Conservation (phyloP, 495 filamentous ascomycete genomes). For the Aspergillus affinis region DNA sequence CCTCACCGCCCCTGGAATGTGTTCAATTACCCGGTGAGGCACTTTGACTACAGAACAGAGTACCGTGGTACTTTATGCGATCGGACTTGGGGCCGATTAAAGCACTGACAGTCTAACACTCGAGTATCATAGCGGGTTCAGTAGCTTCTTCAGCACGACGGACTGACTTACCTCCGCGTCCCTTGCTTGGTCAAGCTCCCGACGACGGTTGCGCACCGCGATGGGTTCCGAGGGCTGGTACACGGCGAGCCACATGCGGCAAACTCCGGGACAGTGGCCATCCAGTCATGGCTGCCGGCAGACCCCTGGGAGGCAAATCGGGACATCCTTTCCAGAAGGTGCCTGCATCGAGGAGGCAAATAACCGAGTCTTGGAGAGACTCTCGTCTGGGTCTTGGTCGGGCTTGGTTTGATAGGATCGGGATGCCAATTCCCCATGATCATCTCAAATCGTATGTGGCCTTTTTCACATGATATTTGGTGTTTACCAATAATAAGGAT, state of each 20-base stretch:
- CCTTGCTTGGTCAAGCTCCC: neutral
- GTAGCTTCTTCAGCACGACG: neutral
- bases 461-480: too few relatives aligned
- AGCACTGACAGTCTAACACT: neutral
- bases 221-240: conserved; percentile 1
- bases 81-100: conserved; percentile 16
- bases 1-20: conserved; percentile 20
- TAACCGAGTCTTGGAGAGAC: neutral
- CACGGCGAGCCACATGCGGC: conserved; percentile 14
- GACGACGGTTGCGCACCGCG: neutral
- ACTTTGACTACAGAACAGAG: too few relatives aligned
- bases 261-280: conserved; percentile 15
- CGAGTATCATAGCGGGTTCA: neutral
- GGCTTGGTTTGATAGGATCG: neutral
- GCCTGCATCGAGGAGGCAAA: neutral
- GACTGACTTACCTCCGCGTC: conserved; percentile 10
- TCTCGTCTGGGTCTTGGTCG: too few relatives aligned
- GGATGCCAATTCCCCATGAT: neutral
- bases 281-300: neutral
- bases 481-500: too few relatives aligned
- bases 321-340: neutral
- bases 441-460: neutral
- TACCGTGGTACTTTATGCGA: neutral
- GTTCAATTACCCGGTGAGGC: conserved; percentile 13
- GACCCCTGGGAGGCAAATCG: conserved; percentile 2